These are phyloP conservation scores for Pythium vanterpoolii DNA, from an alignment of 352 stramenopile species.

Conservation along the genomic window DNA sequence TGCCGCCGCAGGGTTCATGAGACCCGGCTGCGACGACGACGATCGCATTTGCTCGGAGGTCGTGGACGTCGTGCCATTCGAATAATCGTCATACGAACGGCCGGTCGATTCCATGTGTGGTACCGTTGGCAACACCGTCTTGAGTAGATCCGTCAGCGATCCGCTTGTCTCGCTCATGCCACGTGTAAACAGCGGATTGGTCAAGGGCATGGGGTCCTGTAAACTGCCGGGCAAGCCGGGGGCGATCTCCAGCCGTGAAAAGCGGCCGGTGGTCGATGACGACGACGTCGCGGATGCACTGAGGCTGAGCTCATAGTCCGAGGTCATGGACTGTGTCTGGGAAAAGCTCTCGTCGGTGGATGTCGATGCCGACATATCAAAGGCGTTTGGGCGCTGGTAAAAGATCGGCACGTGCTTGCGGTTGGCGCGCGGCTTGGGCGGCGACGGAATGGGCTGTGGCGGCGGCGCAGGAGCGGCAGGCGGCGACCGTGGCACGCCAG, in stretches of 20 bases:
- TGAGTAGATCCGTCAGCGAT: constrained; percentile 45
- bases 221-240: constrained; percentile 15
- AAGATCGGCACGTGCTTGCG: constrained; percentile 83
- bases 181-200: constrained; percentile 56
- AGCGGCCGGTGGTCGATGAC: constrained; percentile 28
- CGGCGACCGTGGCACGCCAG: constrained; percentile 2
- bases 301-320: constrained; percentile 17
- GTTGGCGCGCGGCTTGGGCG: constrained; percentile 73
- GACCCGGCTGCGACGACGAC: constrained; percentile 6
- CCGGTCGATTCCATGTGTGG: not conserved
- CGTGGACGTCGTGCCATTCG: constrained; percentile 10
- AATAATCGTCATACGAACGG: constrained; percentile 14
- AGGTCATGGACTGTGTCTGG: constrained; percentile 38
- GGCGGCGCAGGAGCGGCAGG: not conserved
- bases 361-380: constrained; percentile 27
- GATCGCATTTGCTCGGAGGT: constrained; percentile 1
- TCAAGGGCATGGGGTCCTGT: constrained; percentile 23
- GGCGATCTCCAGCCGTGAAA: constrained; percentile 22
- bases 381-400: constrained; percentile 50
- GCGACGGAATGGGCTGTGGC: constrained; percentile 29
- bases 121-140: constrained; percentile 10
- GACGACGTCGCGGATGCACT: constrained; percentile 25
- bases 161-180: constrained; percentile 52
- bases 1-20: constrained; percentile 28
- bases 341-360: constrained; percentile 32